Evolutionary conservation across 176 grass and related monocot genomes (phyloP).

Genomic region (barley (Hordeum vulgare)): MorexV3_pseudomolecules_assembly NC_058521.1:4341860-4342359

Average conservation of each 20-base stretch:
- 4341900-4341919: constrained; percentile 84
- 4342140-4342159: constrained; percentile 84
- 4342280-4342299: constrained; percentile 79
- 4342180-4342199: constrained; percentile 63
- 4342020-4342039: constrained; percentile 98
- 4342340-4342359: constrained; percentile 70
- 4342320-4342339: constrained; percentile 93
- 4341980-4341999: constrained; percentile 85
- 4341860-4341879: constrained; percentile 85
- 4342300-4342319: constrained; percentile 82
- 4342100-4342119: not conserved
- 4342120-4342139: constrained; percentile 54
- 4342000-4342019: constrained; percentile 99
- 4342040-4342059: constrained; percentile 96
- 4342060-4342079: constrained; percentile 97
- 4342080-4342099: constrained; percentile 43
- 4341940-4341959: constrained; percentile 95
- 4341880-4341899: constrained; percentile 84
- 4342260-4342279: constrained; percentile 88
- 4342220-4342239: constrained; percentile 88
- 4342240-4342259: constrained; percentile 90
- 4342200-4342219: constrained; percentile 67
- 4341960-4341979: constrained; percentile 94
- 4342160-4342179: constrained; percentile 89
- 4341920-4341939: constrained; percentile 77